Evolutionary conservation across 2,329 filamentous ascomycete species (phyloP).

Genomic region (Arthrobotrys pseudoclavata): DNA sequence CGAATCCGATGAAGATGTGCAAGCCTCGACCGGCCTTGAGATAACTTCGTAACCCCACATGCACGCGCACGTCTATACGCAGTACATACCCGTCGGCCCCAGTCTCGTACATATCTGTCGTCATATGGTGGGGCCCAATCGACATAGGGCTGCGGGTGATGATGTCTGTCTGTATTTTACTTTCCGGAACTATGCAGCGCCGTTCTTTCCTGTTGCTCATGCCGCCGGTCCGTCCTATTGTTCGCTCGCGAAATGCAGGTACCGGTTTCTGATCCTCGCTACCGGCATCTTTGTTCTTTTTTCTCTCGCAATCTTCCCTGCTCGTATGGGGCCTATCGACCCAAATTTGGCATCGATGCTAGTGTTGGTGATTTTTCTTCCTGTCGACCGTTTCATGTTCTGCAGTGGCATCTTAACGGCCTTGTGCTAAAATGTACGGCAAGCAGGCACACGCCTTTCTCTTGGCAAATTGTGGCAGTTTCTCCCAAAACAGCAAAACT

Average conservation of each 20-base stretch:
- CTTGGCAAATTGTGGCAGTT: constrained; percentile 25
- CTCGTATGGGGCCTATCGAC: constrained; percentile 15
- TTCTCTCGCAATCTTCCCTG: constrained; percentile 38
- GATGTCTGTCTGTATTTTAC: not conserved
- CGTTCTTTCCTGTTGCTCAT: constrained; percentile 5
- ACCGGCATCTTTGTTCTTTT: constrained; percentile 37
- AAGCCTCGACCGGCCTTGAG: constrained; percentile 2
- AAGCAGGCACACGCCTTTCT: constrained; percentile 32
- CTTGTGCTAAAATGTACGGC: constrained; percentile 43
- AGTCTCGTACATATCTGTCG: constrained; percentile 33
- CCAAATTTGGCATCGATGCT: constrained; percentile 53
- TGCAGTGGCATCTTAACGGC: constrained; percentile 40
- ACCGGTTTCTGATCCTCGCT: constrained; percentile 44
- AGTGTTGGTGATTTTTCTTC: constrained; percentile 32
- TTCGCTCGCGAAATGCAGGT: constrained; percentile 54
- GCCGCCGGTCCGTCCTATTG: constrained; percentile 1
- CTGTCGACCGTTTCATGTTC: constrained; percentile 56
- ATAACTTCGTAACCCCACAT: not conserved
- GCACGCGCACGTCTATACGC: constrained; percentile 2
- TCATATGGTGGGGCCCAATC: constrained; percentile 41
- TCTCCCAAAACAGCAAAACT: constrained; percentile 29
- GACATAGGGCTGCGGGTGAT: constrained; percentile 1
- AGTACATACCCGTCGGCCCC: constrained; percentile 25
- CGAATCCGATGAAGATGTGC: not conserved
- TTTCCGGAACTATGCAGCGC: constrained; percentile 21